These are phyloP conservation scores for Thermoascus crustaceus DNA, from an alignment of 2,329 filamentous ascomycete genomes.

Conservation along the genomic window DNA sequence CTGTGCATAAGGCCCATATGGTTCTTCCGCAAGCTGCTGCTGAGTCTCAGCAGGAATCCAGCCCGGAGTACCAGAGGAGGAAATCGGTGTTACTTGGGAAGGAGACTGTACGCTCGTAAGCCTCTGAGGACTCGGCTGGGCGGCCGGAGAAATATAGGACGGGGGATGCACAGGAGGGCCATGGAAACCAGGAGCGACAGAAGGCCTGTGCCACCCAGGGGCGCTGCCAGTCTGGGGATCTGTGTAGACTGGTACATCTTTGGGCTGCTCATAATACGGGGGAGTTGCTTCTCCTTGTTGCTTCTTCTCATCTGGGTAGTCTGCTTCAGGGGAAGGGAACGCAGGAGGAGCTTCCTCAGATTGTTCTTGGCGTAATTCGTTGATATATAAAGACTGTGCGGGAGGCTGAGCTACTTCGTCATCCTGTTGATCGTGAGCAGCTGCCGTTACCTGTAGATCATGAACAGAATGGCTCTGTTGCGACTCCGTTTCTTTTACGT, in stretches of 20 bases:
- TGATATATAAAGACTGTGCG: neutral
- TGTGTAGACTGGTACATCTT: too few species aligned
- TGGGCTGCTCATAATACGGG: neutral
- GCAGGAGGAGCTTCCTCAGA: conserved; percentile 7
- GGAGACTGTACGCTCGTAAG: neutral
- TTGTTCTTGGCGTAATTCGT: neutral
- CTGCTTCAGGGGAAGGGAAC: conserved; percentile 3
- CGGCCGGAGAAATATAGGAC: neutral
- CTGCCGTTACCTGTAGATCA: too few species aligned
- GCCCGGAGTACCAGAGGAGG: neutral
- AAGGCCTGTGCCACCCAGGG: too few species aligned
- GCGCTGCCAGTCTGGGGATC: too few species aligned
- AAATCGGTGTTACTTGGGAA: neutral
- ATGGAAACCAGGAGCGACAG: too few species aligned
- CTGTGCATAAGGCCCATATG: too few species aligned
- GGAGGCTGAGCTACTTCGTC: neutral
- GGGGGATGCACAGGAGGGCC: neutral
- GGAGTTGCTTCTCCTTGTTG: neutral
- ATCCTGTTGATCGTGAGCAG: neutral
- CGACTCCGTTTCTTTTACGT: too few species aligned
- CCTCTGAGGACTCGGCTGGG: neutral
- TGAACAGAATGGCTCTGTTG: too few species aligned
- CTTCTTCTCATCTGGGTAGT: conserved; percentile 6
- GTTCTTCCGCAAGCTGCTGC: neutral
- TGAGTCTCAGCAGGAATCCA: neutral